Percentiles rank a stretch among this genome's conserved stretches.
phyloP scores from a whole-genome alignment of 2,329 filamentous ascomycete genomes.

The Ceratocystis albifundus region DNA sequence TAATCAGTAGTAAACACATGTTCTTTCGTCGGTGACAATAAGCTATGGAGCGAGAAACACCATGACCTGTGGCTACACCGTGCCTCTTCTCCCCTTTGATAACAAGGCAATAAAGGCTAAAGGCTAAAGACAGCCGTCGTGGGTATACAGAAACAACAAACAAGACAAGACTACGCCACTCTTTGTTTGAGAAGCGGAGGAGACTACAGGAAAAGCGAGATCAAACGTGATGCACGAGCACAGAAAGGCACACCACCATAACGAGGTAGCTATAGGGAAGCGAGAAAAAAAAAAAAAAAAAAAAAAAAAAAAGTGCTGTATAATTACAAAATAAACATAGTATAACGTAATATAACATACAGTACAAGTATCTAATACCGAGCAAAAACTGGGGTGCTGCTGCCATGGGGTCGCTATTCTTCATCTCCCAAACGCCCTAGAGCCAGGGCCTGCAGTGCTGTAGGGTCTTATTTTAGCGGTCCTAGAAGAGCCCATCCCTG shows the following conservation, averaged over 20 bases:
- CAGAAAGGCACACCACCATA: too few relatives aligned
- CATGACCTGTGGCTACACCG: background rate
- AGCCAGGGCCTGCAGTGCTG: background rate
- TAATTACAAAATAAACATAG: background rate
- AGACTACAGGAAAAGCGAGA: background rate
- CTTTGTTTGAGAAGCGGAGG: background rate
- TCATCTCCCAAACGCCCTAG: background rate
- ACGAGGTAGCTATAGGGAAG: background rate
- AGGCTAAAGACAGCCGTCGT: too few relatives aligned
- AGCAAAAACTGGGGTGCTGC: background rate
- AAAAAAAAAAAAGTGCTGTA: background rate
- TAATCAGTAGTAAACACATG: background rate
- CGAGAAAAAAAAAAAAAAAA: background rate
- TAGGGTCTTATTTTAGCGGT: background rate
- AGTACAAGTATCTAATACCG: background rate
- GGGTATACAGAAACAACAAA: background rate
- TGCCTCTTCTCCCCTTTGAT: background rate
- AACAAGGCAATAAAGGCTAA: too few relatives aligned
- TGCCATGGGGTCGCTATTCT: background rate
- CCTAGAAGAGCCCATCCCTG: background rate
- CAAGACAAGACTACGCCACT: background rate
- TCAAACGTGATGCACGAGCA: background rate
- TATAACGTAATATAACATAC: background rate
- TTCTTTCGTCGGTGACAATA: background rate
- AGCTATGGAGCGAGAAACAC: background rate